phyloP scores from a whole-genome alignment of 2,329 filamentous ascomycete species.

The Penicillium fuscoglaucum region DNA sequence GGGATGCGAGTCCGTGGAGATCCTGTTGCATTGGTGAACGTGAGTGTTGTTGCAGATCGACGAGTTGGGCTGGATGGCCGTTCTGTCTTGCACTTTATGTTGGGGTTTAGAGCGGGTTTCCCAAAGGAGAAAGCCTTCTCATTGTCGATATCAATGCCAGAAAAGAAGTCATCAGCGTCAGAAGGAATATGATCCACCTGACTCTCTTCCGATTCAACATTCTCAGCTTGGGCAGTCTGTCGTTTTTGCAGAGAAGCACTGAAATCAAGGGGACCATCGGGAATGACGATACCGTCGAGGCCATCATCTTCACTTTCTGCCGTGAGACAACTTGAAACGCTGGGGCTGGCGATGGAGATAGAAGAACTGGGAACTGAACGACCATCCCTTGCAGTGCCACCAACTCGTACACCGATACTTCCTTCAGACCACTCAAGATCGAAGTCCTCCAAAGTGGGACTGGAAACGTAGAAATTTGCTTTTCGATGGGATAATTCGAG shows the following conservation, averaged over 20 bases:
- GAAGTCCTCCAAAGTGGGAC: conserved; percentile 69
- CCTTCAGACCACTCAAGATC: conserved; percentile 86
- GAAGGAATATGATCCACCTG: conserved; percentile 24
- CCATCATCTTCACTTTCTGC: conserved; percentile 92
- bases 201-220: conserved; percentile 33
- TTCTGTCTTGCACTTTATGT: conserved; percentile 80
- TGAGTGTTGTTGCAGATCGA: conserved; percentile 76
- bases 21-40: conserved; percentile 79
- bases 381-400: conserved; percentile 78
- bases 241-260: conserved; percentile 73
- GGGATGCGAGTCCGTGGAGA: conserved; percentile 69
- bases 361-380: conserved; percentile 82
- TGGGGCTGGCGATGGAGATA: conserved; percentile 85
- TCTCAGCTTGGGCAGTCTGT: conserved; percentile 51
- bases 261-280: conserved; percentile 80
- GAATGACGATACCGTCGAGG: conserved; percentile 83
- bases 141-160: conserved; percentile 82
- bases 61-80: conserved; percentile 69
- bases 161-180: conserved; percentile 72
- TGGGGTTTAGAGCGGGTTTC: conserved; percentile 84
- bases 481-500: conserved; percentile 62
- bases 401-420: conserved; percentile 86
- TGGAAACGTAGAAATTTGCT: conserved; percentile 65
- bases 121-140: conserved; percentile 77
- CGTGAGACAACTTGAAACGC: conserved; percentile 86